Evolutionary conservation across 805 yeast genomes (phyloP).

Genomic region (Ogataea neopini): DNA sequence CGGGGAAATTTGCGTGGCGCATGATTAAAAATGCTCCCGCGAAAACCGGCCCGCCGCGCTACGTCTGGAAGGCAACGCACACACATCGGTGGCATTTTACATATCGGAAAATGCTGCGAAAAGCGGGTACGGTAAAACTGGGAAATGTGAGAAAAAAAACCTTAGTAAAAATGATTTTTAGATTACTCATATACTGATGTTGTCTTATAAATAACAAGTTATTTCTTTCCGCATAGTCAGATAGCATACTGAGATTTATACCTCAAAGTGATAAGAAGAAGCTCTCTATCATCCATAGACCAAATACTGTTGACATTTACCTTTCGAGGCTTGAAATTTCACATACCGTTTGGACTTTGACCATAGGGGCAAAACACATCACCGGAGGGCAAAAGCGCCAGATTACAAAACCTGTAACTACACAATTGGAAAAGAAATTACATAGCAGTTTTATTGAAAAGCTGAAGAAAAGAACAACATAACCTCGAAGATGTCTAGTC

Average conservation of each 20-base stretch:
- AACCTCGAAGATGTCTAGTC: constrained; percentile 15
- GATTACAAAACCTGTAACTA: not conserved
- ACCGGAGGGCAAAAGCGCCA: not conserved
- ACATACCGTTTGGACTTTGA: not conserved
- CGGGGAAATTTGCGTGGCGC: constrained; percentile 1
- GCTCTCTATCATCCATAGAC: not conserved
- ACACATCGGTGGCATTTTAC: constrained; percentile 4
- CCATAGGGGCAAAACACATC: not conserved
- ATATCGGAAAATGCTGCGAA: constrained; percentile 8
- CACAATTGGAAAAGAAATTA: not conserved
- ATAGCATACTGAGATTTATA: not conserved
- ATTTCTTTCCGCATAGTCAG: not conserved
- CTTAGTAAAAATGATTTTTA: not conserved
- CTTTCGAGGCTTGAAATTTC: not conserved
- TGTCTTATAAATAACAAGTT: not conserved
- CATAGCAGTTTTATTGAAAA: not conserved
- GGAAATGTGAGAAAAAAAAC: constrained; percentile 2
- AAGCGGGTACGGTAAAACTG: constrained; percentile 2
- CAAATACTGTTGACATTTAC: not conserved
- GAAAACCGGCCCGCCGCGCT: constrained; percentile 4
- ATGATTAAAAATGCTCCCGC: not conserved
- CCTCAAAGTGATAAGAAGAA: not conserved
- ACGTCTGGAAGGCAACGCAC: not conserved
- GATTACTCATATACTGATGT: not conserved
- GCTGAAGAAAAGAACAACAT: not conserved